Evolutionary conservation across 2,329 filamentous ascomycete genomes (phyloP), one percentile per base, ranked within the genome.

Genomic region (Neopestalotiopsis sp.): DNA sequence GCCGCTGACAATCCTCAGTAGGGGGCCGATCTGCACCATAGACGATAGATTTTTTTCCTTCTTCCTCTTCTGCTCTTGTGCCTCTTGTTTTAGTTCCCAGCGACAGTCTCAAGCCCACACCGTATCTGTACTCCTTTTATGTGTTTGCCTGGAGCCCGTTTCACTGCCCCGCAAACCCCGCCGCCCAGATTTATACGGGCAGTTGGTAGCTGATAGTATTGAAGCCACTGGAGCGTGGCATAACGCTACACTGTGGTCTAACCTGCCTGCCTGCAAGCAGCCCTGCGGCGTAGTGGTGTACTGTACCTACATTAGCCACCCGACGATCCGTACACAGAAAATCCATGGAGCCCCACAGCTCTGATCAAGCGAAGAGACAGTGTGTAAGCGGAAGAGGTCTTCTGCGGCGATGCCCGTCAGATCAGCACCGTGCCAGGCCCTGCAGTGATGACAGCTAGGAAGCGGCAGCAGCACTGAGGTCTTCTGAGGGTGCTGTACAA

Each of bases 1-100:
- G 49, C 49, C 63, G 45, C 45, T 40, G 34, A 30, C 34, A 20
- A 58, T 14, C 32, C 34, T 24, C 6, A 14, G 13, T 34, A 14
- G 49, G 49, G 34, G 17, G 42, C 63, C 20, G 38, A 65, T 65
- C 38, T 24, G 62, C 62, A 34, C 32, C 14, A n/a, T 49, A 49
- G 42, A 6, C 17, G 17, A 52, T 52, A 3, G 45, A n/a, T n/a
- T 20, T 52, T 17, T 52, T 17, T 9, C 4, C 9, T 17, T 9
- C 20, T 52, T 52, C 14, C 6, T 9, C 20, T 52, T 9, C 9
- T 28, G 24, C 24, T 52, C 45, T 52, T 52, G 17, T 52, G 45
- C 45, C 45, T 52, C 17, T 52, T 52, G 45, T 52, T 17, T 9
- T n/a, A 9, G n/a, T n/a, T 52, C 9, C 14, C n/a, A 4, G 45